phyloP scores from a whole-genome alignment of 139 green algal genomes.

The Chlamydomonas sp. region DNA sequence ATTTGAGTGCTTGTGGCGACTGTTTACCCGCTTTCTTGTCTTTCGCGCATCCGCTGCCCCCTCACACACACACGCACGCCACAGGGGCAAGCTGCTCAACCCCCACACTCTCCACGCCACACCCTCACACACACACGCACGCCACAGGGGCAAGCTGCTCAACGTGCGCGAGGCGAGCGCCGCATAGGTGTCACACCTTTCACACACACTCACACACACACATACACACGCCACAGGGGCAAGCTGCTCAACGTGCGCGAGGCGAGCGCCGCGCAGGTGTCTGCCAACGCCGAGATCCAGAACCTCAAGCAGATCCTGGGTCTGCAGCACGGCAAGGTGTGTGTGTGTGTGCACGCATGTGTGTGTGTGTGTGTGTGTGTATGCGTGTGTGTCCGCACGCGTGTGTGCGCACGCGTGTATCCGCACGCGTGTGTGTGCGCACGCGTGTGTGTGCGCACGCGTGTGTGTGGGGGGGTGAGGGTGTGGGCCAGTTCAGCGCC shows the following conservation, averaged over 20 bases:
- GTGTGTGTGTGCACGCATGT: neutral
- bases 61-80: slow-evolving; percentile 6
- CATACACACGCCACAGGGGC: slow-evolving; percentile 57
- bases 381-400: too few species aligned
- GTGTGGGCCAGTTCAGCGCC: too few species aligned
- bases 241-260: slow-evolving; percentile 99
- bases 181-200: slow-evolving; percentile 60
- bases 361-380: too few species aligned
- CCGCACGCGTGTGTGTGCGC: too few species aligned
- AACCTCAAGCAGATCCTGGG: slow-evolving; percentile 99
- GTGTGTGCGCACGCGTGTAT: too few species aligned
- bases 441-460: too few species aligned
- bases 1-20: too few species aligned
- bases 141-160: neutral
- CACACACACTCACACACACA: slow-evolving; percentile 6
- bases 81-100: neutral
- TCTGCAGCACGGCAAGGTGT: slow-evolving; percentile 88
- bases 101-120: neutral
- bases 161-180: slow-evolving; percentile 77
- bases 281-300: slow-evolving; percentile 93
- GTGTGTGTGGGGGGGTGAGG: too few species aligned
- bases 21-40: too few species aligned
- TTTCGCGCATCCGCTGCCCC: too few species aligned
- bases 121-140: neutral
- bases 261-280: slow-evolving; percentile 75